Conservation (phyloP, 495 filamentous ascomycete species). For the Neurospora sp. region DNA sequence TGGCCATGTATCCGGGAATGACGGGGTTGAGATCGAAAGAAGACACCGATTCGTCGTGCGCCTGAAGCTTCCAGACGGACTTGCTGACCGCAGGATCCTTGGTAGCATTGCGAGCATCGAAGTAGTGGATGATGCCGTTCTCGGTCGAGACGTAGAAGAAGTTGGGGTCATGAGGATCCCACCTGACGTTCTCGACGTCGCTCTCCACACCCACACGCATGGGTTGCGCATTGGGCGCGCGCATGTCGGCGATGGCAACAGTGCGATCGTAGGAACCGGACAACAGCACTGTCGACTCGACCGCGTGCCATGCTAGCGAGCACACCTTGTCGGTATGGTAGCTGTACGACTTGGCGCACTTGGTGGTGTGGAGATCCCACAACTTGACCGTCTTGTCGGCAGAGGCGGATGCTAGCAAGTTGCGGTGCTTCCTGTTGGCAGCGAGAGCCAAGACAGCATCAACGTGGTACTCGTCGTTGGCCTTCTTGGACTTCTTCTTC, state of each 20-base stretch:
- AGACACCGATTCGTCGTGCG: conserved; percentile 87
- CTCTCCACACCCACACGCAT: conserved; percentile 86
- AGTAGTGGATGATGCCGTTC: conserved; percentile 76
- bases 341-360: conserved; percentile 88
- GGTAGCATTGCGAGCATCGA: conserved; percentile 64
- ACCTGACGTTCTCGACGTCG: conserved; percentile 84
- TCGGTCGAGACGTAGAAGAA: conserved; percentile 95
- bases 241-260: conserved; percentile 85
- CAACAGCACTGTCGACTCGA: conserved; percentile 75
- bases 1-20: conserved; percentile 87
- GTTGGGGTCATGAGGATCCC: conserved; percentile 87
- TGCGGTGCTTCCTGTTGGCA: conserved; percentile 83
- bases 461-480: conserved; percentile 86
- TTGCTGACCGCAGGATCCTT: conserved; percentile 60
- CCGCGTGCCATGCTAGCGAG: conserved; percentile 84
- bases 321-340: conserved; percentile 94
- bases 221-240: conserved; percentile 66
- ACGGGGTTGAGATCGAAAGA: conserved; percentile 85
- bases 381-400: conserved; percentile 96
- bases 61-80: conserved; percentile 87
- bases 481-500: conserved; percentile 76
- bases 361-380: conserved; percentile 87
- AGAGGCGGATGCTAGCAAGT: conserved; percentile 90
- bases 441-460: conserved; percentile 86
- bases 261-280: conserved; percentile 93